phyloP scores from a whole-genome alignment of 2,329 filamentous ascomycete genomes.

The Trichothecium sympodiale region DNA sequence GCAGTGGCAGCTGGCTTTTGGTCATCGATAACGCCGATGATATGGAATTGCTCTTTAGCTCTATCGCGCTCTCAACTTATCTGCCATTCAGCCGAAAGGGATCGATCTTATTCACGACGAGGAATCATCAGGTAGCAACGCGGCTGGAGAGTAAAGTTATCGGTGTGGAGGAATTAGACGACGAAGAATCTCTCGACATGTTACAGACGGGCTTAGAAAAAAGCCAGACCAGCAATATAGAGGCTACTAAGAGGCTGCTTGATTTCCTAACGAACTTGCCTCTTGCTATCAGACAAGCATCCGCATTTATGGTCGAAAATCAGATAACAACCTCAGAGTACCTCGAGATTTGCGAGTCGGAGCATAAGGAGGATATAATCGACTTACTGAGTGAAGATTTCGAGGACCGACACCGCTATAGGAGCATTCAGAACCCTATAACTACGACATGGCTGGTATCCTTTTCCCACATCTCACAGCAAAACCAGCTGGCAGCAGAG shows the following conservation, averaged over 20 bases:
- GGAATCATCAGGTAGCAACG: slow-evolving; percentile 5
- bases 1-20: slow-evolving; percentile 24
- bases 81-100: slow-evolving; percentile 7
- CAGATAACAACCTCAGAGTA: slow-evolving; percentile 13
- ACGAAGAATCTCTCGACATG: slow-evolving; percentile 11
- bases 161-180: slow-evolving; percentile 10
- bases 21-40: slow-evolving; percentile 35
- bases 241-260: slow-evolving; percentile 14
- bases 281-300: slow-evolving; percentile 23
- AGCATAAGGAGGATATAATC: slow-evolving; percentile 10
- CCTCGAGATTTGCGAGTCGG: slow-evolving; percentile 11
- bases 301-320: slow-evolving; percentile 20
- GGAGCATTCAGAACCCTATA: slow-evolving; percentile 13
- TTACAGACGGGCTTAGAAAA: slow-evolving; percentile 9
- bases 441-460: slow-evolving; percentile 22
- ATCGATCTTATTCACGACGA: slow-evolving; percentile 11
- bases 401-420: slow-evolving; percentile 15
- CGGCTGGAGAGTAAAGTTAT: slow-evolving; percentile 11
- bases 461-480: slow-evolving; percentile 16
- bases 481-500: slow-evolving; percentile 13
- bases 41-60: slow-evolving; percentile 14
- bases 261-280: slow-evolving; percentile 18
- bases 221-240: slow-evolving; percentile 9
- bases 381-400: slow-evolving; percentile 18
- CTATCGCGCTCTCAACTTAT: slow-evolving; percentile 15